Evolutionary conservation across 1,284 basidiomycete species (phyloP).

Genomic region (Austropuccinia psidii): DNA sequence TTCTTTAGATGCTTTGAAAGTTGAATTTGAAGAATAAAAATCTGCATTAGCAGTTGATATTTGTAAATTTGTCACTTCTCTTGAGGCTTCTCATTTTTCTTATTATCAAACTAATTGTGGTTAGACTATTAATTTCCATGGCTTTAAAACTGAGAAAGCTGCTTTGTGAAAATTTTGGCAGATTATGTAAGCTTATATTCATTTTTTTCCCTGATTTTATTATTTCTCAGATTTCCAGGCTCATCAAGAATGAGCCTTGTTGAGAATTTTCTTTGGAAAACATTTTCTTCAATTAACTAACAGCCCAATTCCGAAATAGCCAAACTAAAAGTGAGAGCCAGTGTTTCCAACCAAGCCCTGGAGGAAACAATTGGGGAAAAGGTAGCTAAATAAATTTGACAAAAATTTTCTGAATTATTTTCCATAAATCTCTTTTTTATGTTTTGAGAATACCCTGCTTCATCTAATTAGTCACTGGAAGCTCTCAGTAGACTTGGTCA

Average conservation of each 20-base stretch:
- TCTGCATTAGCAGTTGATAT: constrained; percentile 8
- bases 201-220: not conserved
- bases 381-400: constrained; percentile 13
- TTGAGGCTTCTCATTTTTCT: not conserved
- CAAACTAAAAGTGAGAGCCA: constrained; percentile 1
- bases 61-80: not conserved
- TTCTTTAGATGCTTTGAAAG: constrained; percentile 19
- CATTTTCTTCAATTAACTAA: not conserved
- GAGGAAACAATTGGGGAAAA: constrained; percentile 4
- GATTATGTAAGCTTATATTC: not conserved
- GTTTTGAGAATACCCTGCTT: no score
- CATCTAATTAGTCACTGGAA: no score
- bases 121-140: not conserved
- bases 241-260: not conserved
- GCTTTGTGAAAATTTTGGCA: not conserved
- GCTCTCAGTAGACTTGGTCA: no score
- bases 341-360: not conserved
- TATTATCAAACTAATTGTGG: not conserved
- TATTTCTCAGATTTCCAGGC: no score
- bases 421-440: no score
- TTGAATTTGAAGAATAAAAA: constrained; percentile 11
- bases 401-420: constrained; percentile 4
- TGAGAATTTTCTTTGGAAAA: not conserved
- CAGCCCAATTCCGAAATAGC: not conserved
- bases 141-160: not conserved